These are phyloP conservation scores for Claviceps sp. DNA, from an alignment of 2,329 filamentous ascomycete species.

Conservation along the genomic window DNA sequence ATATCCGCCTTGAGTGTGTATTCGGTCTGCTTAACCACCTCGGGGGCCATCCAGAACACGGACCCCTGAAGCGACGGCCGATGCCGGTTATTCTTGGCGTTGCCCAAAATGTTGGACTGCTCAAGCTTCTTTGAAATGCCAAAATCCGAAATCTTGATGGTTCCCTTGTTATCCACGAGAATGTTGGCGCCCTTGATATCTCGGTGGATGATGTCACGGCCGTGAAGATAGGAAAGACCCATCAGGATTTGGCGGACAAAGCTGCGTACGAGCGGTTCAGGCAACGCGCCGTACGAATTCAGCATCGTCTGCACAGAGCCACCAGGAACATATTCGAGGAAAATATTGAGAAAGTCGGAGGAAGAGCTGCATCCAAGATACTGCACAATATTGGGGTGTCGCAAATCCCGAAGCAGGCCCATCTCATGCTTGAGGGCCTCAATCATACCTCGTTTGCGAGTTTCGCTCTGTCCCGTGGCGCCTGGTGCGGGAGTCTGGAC, in stretches of 20 bases:
- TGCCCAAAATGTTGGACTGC: conserved; percentile 68
- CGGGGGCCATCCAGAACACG: conserved; percentile 99
- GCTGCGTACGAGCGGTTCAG: conserved; percentile 85
- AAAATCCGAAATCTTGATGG: conserved; percentile 98
- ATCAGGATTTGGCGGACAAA: conserved; percentile 93
- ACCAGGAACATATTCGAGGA: conserved; percentile 96
- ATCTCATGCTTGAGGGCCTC: conserved; percentile 96
- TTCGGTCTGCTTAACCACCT: conserved; percentile 94
- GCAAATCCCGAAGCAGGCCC: conserved; percentile 79
- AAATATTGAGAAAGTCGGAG: conserved; percentile 91
- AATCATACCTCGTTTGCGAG: conserved; percentile 95
- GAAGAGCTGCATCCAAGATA: conserved; percentile 93
- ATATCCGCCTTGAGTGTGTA: conserved; percentile 98
- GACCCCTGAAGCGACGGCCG: conserved; percentile 81
- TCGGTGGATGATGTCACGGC: conserved; percentile 89
- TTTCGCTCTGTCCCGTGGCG: conserved; percentile 67
- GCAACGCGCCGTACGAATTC: conserved; percentile 91
- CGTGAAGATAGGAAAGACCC: conserved; percentile 86
- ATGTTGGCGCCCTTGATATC: conserved; percentile 99
- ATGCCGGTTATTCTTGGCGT: conserved; percentile 53
- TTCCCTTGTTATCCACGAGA: conserved; percentile 95
- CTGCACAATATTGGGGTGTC: conserved; percentile 95
- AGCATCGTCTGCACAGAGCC: conserved; percentile 98
- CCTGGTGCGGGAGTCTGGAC: conserved; percentile 77
- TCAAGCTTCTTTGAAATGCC: conserved; percentile 97